These are phyloP conservation scores for Fusarium redolens DNA, from an alignment of 2,329 filamentous ascomycete genomes.

Conservation along the genomic window DNA sequence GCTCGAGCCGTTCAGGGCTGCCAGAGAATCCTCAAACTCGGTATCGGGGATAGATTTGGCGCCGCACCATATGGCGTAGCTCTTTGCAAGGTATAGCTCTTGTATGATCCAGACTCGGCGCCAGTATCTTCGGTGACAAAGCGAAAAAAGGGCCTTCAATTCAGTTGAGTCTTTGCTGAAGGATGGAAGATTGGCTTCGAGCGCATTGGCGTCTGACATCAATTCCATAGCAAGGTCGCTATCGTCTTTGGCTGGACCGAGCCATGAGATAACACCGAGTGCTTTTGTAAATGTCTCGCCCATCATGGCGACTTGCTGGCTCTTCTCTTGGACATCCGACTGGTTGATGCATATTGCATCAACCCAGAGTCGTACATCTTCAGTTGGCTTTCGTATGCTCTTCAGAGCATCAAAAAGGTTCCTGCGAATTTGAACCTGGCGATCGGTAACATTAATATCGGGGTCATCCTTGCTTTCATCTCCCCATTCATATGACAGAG, in stretches of 20 bases:
- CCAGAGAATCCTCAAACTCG: neutral
- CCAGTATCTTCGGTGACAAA: neutral
- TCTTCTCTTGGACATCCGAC: neutral
- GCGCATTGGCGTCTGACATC: neutral
- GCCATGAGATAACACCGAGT: neutral
- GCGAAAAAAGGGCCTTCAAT: rapidly evolving
- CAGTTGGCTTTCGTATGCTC: neutral
- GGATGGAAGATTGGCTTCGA: neutral
- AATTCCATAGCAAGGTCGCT: neutral
- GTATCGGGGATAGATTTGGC: neutral
- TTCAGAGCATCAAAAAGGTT: neutral
- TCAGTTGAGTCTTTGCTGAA: rapidly evolving
- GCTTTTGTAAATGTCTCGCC: rapidly evolving
- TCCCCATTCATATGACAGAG: neutral
- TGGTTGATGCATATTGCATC: neutral
- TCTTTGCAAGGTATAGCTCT: neutral
- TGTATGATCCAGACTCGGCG: neutral
- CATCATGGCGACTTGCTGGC: neutral
- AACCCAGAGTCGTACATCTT: neutral
- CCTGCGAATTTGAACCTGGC: neutral
- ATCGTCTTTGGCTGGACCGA: rapidly evolving
- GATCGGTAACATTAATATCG: neutral
- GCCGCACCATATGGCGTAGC: neutral
- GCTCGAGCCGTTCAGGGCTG: rapidly evolving
- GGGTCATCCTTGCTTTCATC: neutral